Evolutionary conservation across 2,329 filamentous ascomycete genomes (phyloP).

Genomic region (Microdochium bolleyi): DNA sequence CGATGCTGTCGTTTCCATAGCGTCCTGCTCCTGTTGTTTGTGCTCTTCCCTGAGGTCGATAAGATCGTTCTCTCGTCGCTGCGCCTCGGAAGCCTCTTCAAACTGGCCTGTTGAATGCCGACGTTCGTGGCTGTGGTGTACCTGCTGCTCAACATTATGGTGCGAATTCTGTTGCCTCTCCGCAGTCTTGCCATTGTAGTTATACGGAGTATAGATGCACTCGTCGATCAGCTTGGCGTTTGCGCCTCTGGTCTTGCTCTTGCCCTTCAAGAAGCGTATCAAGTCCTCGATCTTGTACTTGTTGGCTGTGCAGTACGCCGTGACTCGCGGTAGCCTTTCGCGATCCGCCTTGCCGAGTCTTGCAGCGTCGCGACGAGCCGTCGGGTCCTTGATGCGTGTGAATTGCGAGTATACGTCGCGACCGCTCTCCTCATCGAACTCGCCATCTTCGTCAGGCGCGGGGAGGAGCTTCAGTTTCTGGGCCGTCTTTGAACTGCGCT

Average conservation of each 20-base stretch:
- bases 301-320: constrained; percentile 92
- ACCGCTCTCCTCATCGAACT: constrained; percentile 77
- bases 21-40: constrained; percentile 14
- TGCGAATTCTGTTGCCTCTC: constrained; percentile 25
- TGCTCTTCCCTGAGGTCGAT: constrained; percentile 46
- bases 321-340: constrained; percentile 79
- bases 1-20: constrained; percentile 7
- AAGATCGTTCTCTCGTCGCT: constrained; percentile 48
- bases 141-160: constrained; percentile 29
- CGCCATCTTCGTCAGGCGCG: constrained; percentile 69
- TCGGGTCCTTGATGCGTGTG: constrained; percentile 94
- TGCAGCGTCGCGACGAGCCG: constrained; percentile 83
- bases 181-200: constrained; percentile 48
- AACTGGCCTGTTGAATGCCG: constrained; percentile 71
- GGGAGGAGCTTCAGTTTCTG: constrained; percentile 97
- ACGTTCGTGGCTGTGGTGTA: constrained; percentile 40
- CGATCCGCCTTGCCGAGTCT: constrained; percentile 89
- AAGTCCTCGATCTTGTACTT: constrained; percentile 85
- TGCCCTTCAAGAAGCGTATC: constrained; percentile 84
- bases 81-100: constrained; percentile 50
- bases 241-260: constrained; percentile 67
- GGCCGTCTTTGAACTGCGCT: constrained; percentile 88
- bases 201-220: constrained; percentile 93
- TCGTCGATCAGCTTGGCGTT: constrained; percentile 93
- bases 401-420: constrained; percentile 97